Percentiles rank a stretch among this genome's conserved stretches.
These are phyloP conservation scores for Umbelopsis sp. DNA, from an alignment of 371 early-diverging fungal genomes.

Conservation along the genomic window DNA sequence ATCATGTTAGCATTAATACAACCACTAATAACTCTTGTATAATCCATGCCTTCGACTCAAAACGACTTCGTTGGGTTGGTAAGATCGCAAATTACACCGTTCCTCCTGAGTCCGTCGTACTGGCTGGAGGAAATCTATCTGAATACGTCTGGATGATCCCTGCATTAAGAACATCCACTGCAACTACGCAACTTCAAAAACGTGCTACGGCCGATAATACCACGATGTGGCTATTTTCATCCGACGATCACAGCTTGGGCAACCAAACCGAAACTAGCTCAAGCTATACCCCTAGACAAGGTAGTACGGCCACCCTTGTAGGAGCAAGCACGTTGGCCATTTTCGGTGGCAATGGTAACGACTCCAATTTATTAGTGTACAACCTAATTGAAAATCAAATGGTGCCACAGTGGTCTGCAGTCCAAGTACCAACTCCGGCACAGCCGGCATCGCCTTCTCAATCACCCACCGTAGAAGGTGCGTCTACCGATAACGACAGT, in stretches of 20 bases:
- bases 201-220: background rate
- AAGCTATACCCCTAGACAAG: background rate
- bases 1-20: background rate
- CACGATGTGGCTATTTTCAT: background rate
- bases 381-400: conserved; percentile 11
- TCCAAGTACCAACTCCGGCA: conserved; percentile 1
- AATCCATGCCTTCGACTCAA: conserved; percentile 11
- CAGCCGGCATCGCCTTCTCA: background rate
- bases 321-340: background rate
- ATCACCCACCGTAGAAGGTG: background rate
- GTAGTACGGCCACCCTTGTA: conserved; percentile 2
- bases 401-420: conserved; percentile 8
- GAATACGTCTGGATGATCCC: conserved; percentile 9
- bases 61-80: conserved; percentile 6
- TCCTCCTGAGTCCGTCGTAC: background rate
- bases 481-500: background rate
- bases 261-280: background rate
- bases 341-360: conserved; percentile 1
- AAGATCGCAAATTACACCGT: background rate
- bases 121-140: conserved; percentile 1
- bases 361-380: conserved; percentile 19
- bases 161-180: background rate
- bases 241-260: background rate
- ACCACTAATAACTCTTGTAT: conserved; percentile 8
- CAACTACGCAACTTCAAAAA: background rate